Evolutionary conservation across 1,284 basidiomycete genomes (phyloP), one percentile per base, ranked within the genome.

Genomic region (Erythrobasidium hasegawianum): DNA sequence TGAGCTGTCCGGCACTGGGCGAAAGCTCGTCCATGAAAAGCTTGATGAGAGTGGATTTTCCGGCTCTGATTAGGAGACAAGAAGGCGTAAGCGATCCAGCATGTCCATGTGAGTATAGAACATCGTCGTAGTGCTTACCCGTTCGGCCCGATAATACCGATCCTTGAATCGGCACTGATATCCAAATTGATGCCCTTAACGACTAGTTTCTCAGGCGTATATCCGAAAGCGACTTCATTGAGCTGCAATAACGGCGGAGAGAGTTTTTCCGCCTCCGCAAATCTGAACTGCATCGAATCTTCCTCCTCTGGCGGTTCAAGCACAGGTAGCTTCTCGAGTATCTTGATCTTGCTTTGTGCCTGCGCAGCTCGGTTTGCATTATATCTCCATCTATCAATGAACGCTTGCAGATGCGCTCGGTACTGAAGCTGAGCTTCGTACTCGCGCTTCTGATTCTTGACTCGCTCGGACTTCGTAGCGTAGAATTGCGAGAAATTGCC

Each of bases 401-500:
- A 99, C 0, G 95, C 93, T 76, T 97, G 96, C 59, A 99, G 79
- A 80, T 96, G 90, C 74, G 89, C 89, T 67, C 96, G 85, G 78
- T 98, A 97, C 33, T 89, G 86, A 83, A 96, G 85, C 78, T 97
- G 94, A 0, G 93, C 84, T 60, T 98, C 95, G 77, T 96, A 97
- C 33, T 67, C 64, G 78, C 92, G 92, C 71, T 85, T 85, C 77
- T 96, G 82, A 75, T 95, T 94, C 70, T 87, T 86, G 69, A 92
- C 87, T 27, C 96, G 87, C 76, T 99, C 96, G 10, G 88, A 90
- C 78, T 97, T 95, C 22, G 96, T 99, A 2, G 95, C 94, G 78
- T 99, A 97, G 83, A 99, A 98, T 76, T 97, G 92, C 0, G 89
- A 87, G 79, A 98, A 99, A 81, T 98, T 97, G 72, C 94, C 71